phyloP scores from a whole-genome alignment of 177 flowering plant species.

The Vitis hybrid region DNA sequence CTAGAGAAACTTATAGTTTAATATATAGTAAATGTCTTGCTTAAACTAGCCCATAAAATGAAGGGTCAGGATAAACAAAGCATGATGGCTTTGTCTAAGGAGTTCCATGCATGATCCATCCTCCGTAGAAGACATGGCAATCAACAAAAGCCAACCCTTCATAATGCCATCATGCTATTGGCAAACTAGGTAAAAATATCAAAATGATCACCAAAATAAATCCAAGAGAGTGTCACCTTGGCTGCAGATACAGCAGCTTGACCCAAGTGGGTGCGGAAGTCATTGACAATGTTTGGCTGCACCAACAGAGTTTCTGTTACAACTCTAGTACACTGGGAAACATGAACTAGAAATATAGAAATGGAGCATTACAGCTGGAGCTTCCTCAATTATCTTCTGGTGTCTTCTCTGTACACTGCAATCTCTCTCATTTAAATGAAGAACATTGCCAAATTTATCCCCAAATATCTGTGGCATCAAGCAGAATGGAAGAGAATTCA shows the following conservation, averaged over 20 bases:
- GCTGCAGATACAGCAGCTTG: constrained; percentile 98
- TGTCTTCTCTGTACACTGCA: constrained; percentile 99
- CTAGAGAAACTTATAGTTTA: too few species aligned
- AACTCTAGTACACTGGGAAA: constrained; percentile 15
- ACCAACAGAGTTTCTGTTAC: constrained; percentile 24
- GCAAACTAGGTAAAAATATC: not conserved
- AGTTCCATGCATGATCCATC: too few species aligned
- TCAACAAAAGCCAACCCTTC: not conserved
- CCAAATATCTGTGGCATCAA: constrained; percentile 68
- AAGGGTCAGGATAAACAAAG: too few species aligned
- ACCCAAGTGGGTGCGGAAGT: constrained; percentile 84
- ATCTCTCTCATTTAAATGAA: constrained; percentile 90
- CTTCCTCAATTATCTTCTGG: constrained; percentile 99
- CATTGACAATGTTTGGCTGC: constrained; percentile 85
- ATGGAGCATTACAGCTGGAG: constrained; percentile 81
- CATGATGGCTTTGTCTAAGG: too few species aligned
- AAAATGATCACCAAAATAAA: not conserved
- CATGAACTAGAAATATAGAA: constrained; percentile 11
- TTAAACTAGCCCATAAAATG: too few species aligned
- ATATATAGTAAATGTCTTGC: too few species aligned
- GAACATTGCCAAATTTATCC: constrained; percentile 81
- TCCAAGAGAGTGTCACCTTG: constrained; percentile 51
- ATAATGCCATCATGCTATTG: not conserved
- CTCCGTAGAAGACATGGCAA: too few species aligned
- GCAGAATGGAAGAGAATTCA: constrained; percentile 5